Evolutionary conservation across 2,329 filamentous ascomycete genomes (phyloP), one percentile per base, ranked within the genome.

Genomic region (Xylaria sp.): DNA sequence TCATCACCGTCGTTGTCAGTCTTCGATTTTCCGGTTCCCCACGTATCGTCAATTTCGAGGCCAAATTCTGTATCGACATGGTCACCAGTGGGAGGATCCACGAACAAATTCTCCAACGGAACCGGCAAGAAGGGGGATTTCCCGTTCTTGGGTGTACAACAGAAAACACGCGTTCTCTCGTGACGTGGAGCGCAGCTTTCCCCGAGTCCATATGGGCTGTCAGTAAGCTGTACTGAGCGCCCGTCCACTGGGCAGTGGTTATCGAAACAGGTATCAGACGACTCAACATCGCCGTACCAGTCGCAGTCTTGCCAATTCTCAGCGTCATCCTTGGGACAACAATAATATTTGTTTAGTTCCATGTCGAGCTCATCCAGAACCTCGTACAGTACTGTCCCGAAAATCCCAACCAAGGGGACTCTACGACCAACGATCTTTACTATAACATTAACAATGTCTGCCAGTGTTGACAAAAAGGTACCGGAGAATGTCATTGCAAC

Each of bases 111-210:
- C 13, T 73, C 69, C 2, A 78, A 67, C 6, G 71, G 67, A 5
- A 77, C 74, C 3, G 75, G 76, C 13, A 77, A 64, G 66, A 78
- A 76, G 7, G 68, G 71, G 11, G 63, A 54, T 10, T 73, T 62
- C 11, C 68, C 72, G 10, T 69, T 54, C 3, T 69, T 65, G 6
- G 58, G 58, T 15, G 75, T 68, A 62, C 74, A 77, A 65, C 74
- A 77, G 51, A 73, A 76, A 8, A 58, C 65, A 25, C 73, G 68
- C 3, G 60, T 46, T 19, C 74, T 63, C 13, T 67, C 62, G 23
- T 66, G 61, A 9, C 58, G 64, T n/a, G 15, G 4, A n/a, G 54
- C 62, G 53, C 69, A 70, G 27, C 21, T 61, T 19, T 71, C 66
- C 43, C 71, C 69, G 10, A 54, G 59, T 23, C 70, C 69, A 51